Base-by-base conservation (phyloP, 164 flowering plant species). In the Magnolia kwangsiensis region DNA sequence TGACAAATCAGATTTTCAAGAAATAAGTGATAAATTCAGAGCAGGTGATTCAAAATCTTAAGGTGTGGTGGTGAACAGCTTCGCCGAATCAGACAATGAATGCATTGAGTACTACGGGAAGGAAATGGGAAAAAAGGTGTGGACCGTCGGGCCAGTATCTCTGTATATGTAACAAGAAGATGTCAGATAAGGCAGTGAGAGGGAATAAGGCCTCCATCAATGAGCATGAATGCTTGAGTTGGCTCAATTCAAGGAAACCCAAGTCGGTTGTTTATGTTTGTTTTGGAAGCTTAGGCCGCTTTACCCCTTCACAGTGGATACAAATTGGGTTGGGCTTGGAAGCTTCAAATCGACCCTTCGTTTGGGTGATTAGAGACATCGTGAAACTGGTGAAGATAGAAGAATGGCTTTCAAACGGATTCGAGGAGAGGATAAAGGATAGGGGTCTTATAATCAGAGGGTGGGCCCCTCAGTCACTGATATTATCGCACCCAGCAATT, bases 391-490 rank as follows among this genome's bases (percentile, higher is more conserved):
- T 59, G 1, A 85, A 84, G 49, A 31, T 87, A 6, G 83, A 85
- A 55, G 74, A 79, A 10, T 87, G 91, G 95, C 50, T 90, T 1
- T 16, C 0, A 11, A 82, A 84, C 3, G 71, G 29, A n/a, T 87
- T 86, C 20, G 91, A 89, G 51, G 87, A 88, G 63, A 83, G 88
- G 67, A 77, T 78, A 21, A 75, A 81, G 78, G 89, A 81, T 0
- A 81, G 88, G 58, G 92, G 93, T 0, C 76, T 91, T 0, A 2
- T 91, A 61, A 85, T 91, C 45, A 79, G 67, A 59, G 93, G 92
- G 13, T 91, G 96, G 96, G 91, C 93, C 1, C 96, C 93, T 0
- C 93, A 91, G 67, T 79, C 87, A 8, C 75, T 88, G 29, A 88
- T 90, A 8, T 75, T 91, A 51, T 83, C 91, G 0, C 92, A 89